Evolutionary conservation across 139 green algal genomes (phyloP), one percentile per base, ranked within the genome.

Genomic region (Monoraphidium neglectum): DNA sequence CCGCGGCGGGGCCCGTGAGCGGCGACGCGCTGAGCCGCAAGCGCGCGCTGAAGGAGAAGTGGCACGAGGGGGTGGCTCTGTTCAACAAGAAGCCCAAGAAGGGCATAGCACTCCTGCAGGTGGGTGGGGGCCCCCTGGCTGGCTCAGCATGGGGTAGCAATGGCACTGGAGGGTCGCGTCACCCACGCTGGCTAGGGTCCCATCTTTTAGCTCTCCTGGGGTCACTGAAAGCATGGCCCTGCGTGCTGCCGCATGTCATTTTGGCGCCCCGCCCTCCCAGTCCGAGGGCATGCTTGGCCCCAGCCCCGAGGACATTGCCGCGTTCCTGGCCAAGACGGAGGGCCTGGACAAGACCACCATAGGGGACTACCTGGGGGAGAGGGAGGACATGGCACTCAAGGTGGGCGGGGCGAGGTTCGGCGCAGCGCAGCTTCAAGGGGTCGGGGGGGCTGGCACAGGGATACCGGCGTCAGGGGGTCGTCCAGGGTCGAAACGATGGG

Each of bases 81-180:
- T 99, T 99, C 89, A 99, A 99, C 80, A 91, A 92, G 66, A 99
- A 99, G 83, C 95, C 97, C 30, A 94, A 94, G 72, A 99, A 98
- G 82, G 97, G 95, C 49, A 82, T 98, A 12, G 85, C 82, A 2
- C 88, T 90, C 61, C 78, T 98, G 79, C 89, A 95, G 77, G 85
- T 86, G 32, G 4, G 59, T 32, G 64, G 21, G 4, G 61, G 13
- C 47, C 13, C 47, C 47, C 47, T 15, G 13, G 47, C 47, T 12
- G 47, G 51, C 21, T 60, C 21, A 60, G 18, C 21, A 21, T 18
- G 51, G 21, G 51, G 21, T 60, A 60, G 51, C 18, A 60, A 18
- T 60, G 51, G 18, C 18, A 28, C 18, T 28, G 18, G 51, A 21
- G 51, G 21, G 21, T 18, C 18, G 18, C 51, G 18, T 60, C 21